phyloP scores from a whole-genome alignment of 306 rosid genomes.

The Vicia villosa region DNA sequence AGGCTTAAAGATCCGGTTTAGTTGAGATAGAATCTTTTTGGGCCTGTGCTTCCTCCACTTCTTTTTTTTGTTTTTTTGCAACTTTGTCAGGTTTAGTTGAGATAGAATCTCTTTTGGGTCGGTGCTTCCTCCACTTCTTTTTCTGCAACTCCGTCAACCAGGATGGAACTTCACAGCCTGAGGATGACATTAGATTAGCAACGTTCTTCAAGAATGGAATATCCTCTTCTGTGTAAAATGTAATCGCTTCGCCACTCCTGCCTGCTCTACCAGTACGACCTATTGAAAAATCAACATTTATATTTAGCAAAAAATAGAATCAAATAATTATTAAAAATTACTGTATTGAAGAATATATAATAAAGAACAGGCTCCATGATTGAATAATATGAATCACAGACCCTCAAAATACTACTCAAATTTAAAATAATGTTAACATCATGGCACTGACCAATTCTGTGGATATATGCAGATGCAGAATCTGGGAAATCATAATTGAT shows the following conservation, averaged over 20 bases:
- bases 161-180: slow-evolving; percentile 92
- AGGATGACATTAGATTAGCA: slow-evolving; percentile 78
- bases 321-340: not conserved
- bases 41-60: too few species aligned
- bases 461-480: slow-evolving; percentile 84
- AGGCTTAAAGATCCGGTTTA: slow-evolving; percentile 41
- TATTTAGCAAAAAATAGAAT: slow-evolving; percentile 8
- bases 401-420: slow-evolving; percentile 15
- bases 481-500: slow-evolving; percentile 96
- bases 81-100: not conserved
- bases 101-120: not conserved
- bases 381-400: slow-evolving; percentile 19
- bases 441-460: slow-evolving; percentile 77
- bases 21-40: not conserved
- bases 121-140: too few species aligned
- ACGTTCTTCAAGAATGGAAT: slow-evolving; percentile 75
- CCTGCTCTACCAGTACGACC: slow-evolving; percentile 99
- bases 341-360: slow-evolving; percentile 1
- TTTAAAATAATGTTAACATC: slow-evolving; percentile 4
- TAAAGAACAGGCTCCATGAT: not conserved
- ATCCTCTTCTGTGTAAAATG: slow-evolving; percentile 84
- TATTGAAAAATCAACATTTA: slow-evolving; percentile 39
- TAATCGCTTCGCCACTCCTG: slow-evolving; percentile 87
- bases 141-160: slow-evolving; percentile 38
- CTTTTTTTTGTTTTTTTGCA: too few species aligned